Evolutionary conservation across 768 basidiomycete genomes (phyloP), one percentile per base, ranked within the genome.

Genomic region (Kwoniella mangroviensis): DNA sequence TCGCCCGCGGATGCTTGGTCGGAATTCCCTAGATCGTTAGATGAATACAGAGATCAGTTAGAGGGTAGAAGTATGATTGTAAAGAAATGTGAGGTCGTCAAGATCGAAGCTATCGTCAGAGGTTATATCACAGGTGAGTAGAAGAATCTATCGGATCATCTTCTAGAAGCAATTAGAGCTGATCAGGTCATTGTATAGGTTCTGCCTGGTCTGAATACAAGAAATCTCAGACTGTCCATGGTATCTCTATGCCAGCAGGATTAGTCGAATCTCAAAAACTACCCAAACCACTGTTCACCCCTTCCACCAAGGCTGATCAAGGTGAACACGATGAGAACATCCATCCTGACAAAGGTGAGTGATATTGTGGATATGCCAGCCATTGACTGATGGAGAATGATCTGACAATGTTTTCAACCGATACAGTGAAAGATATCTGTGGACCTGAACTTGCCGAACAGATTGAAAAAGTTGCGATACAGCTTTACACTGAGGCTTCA

Each of bases 271-370:
- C 91, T 0, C 87, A 92, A 74, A 90, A 91, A 78, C 85, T 99
- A 22, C 88, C 90, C 0, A 85, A 89, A 69, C 92, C 95, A 1
- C 84, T 98, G 34, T 95, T 99, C 82, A 99, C 97, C 0, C 97
- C 97, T 0, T 96, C 94, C 0, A 98, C 97, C 6, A 98, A 99
- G 81, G 97, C 96, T 0, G 94, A 93, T 65, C 90, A 91, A 77
- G 97, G 97, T 1, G 86, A 87, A 54, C 95, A 99, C 78, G 97
- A 99, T 81, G 95, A 98, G 83, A 99, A 99, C 80, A 93, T 96
- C 71, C 91, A 92, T 60, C 92, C 92, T 5, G 89, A 90, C 68
- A 86, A 88, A 87, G 90, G 92, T 90, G 55, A 60, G n/a, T n/a
- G n/a, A n/a, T n/a, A n/a, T n/a, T n/a, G n/a, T n/a, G n/a, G n/a